phyloP scores from a whole-genome alignment of 495 filamentous ascomycete species.

The Aspergillus mulundensis region DNA sequence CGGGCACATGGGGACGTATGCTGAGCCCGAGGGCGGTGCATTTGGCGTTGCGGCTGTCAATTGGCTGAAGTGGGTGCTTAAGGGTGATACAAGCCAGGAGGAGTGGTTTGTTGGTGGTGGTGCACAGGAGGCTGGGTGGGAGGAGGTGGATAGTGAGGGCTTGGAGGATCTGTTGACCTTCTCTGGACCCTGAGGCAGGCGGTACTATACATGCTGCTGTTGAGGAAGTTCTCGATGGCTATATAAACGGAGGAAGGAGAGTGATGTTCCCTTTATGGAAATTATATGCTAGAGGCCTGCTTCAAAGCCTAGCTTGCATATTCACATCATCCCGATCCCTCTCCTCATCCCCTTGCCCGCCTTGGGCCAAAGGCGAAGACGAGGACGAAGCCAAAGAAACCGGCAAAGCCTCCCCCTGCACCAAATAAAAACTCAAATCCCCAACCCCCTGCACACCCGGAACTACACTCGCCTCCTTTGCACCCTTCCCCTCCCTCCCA shows the following conservation, averaged over 20 bases:
- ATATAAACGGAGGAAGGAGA: no score
- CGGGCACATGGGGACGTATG: constrained; percentile 9
- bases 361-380: no score
- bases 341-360: no score
- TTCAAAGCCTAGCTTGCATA: no score
- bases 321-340: no score
- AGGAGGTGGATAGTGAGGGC: neutral
- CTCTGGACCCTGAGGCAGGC: neutral
- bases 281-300: no score
- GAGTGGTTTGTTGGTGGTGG: constrained; percentile 6
- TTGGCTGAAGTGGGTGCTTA: constrained; percentile 7
- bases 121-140: constrained; percentile 3
- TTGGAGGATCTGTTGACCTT: constrained; percentile 3
- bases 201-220: no score
- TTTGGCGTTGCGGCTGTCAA: constrained; percentile 12
- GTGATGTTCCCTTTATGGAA: no score
- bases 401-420: neutral
- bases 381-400: neutral
- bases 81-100: neutral
- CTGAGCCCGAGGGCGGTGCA: constrained; percentile 4
- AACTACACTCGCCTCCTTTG: neutral
- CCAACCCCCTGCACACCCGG: neutral
- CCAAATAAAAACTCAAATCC: neutral
- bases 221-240: no score
- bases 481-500: neutral